Conservation (phyloP, 208 protist species). For the Strigomonas galati region DNA sequence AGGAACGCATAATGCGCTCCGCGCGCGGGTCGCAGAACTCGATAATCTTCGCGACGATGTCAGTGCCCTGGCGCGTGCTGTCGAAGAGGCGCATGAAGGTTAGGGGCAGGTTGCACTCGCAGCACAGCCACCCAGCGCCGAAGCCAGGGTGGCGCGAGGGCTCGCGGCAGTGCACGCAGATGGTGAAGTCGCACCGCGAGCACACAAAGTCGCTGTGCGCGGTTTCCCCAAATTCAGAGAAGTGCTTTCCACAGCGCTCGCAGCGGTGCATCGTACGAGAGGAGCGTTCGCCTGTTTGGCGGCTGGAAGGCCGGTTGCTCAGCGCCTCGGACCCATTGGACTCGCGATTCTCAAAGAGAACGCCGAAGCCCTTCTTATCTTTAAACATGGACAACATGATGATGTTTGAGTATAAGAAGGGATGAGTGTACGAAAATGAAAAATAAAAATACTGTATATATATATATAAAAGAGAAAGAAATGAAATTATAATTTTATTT, state of each 20-base stretch:
- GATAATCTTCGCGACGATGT: slow-evolving; percentile 52
- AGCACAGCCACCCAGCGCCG: slow-evolving; percentile 48
- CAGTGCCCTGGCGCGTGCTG: slow-evolving; percentile 39
- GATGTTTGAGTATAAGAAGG: background rate
- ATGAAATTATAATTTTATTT: background rate
- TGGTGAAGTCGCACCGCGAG: slow-evolving; percentile 54
- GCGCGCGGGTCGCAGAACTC: slow-evolving; percentile 66
- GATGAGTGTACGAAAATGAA: background rate
- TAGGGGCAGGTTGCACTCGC: slow-evolving; percentile 34
- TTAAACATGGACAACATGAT: slow-evolving; percentile 75
- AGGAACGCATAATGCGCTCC: slow-evolving; percentile 54
- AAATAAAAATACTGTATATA: too few relatives aligned
- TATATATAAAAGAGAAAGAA: too few relatives aligned
- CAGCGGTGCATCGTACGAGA: slow-evolving; percentile 31
- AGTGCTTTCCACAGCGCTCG: slow-evolving; percentile 53
- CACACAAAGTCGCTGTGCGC: slow-evolving; percentile 26
- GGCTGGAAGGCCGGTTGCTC: background rate
- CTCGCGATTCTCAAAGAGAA: slow-evolving; percentile 35
- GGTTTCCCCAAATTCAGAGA: slow-evolving; percentile 16
- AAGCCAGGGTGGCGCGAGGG: background rate
- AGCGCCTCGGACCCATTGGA: background rate
- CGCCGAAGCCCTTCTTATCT: slow-evolving; percentile 58
- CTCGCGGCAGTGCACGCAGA: slow-evolving; percentile 59
- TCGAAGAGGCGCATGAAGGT: slow-evolving; percentile 71
- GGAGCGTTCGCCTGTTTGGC: slow-evolving; percentile 1